These are phyloP conservation scores for Yarrowia sp. DNA, from an alignment of 805 yeast genomes.

Conservation along the genomic window DNA sequence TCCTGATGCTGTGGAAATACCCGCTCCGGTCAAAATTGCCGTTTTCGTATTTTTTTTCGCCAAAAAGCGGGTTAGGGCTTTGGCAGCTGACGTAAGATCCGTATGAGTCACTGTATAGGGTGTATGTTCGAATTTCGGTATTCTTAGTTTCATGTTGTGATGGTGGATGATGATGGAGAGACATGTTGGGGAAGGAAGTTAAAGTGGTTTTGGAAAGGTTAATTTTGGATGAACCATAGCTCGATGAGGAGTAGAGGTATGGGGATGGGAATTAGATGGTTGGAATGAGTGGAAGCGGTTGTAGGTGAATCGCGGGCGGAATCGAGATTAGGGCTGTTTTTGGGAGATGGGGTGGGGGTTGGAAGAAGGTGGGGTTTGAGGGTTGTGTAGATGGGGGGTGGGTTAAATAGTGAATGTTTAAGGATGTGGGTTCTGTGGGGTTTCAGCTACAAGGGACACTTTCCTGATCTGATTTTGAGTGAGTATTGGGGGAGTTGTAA, in stretches of 20 bases:
- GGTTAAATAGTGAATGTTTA: too few species aligned
- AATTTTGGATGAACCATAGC: not conserved
- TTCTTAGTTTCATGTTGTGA: not conserved
- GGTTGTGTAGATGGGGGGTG: too few species aligned
- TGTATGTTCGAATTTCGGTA: slow-evolving; percentile 11
- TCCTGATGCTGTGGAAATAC: slow-evolving; percentile 89
- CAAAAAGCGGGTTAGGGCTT: not conserved
- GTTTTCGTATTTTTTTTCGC: not conserved
- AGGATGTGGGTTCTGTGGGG: too few species aligned
- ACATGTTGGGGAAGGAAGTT: not conserved
- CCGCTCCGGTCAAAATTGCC: slow-evolving; percentile 68
- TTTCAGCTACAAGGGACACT: too few species aligned
- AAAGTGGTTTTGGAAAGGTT: not conserved
- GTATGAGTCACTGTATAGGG: not conserved
- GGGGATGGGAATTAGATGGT: not conserved
- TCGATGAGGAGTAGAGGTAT: not conserved
- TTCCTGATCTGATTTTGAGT: too few species aligned
- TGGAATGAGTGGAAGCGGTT: not conserved
- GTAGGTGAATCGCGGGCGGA: too few species aligned
- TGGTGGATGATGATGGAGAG: not conserved
- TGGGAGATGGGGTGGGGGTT: too few species aligned
- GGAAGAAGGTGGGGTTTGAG: too few species aligned
- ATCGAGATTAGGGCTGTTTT: too few species aligned
- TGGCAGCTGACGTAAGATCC: not conserved
- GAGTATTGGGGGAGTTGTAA: too few species aligned